Percentiles rank a stretch among this genome's conserved stretches.
Conservation (phyloP, 768 basidiomycete genomes). For the Collybiopsis luxurians region DNA sequence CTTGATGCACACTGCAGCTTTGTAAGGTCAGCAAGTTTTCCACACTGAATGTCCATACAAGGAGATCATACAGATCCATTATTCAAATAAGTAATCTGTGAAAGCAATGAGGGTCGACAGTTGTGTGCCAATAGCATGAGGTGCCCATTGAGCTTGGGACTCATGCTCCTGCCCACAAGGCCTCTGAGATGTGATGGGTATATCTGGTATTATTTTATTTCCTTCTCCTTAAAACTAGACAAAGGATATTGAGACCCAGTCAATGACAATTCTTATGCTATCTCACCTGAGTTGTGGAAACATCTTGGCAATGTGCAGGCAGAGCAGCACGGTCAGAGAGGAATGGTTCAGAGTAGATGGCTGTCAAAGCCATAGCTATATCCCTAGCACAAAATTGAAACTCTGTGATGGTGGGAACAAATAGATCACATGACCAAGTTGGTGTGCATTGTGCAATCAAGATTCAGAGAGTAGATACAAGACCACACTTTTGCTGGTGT, state of each 20-base stretch:
- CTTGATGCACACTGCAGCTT: constrained; percentile 44
- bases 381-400: background rate
- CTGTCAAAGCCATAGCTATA: constrained; percentile 1
- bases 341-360: constrained; percentile 52
- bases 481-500: too few relatives aligned
- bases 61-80: constrained; percentile 61
- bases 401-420: background rate
- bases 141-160: constrained; percentile 83
- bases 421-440: too few relatives aligned
- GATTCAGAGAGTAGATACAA: too few relatives aligned
- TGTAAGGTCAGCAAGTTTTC: constrained; percentile 54
- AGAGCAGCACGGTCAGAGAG: constrained; percentile 72
- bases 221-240: constrained; percentile 66
- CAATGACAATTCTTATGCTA: background rate
- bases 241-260: background rate
- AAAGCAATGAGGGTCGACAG: background rate
- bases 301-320: constrained; percentile 62
- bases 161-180: constrained; percentile 81
- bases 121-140: constrained; percentile 44
- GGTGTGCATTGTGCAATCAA: too few relatives aligned
- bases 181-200: constrained; percentile 67
- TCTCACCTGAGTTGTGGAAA: constrained; percentile 64
- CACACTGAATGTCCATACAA: constrained; percentile 50
- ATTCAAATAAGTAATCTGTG: constrained; percentile 23
- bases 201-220: too few relatives aligned